Percentiles rank a stretch among this genome's conserved stretches.
phyloP scores from a whole-genome alignment of 129 eudicot genomes.

The Artemisia argyi region DNA sequence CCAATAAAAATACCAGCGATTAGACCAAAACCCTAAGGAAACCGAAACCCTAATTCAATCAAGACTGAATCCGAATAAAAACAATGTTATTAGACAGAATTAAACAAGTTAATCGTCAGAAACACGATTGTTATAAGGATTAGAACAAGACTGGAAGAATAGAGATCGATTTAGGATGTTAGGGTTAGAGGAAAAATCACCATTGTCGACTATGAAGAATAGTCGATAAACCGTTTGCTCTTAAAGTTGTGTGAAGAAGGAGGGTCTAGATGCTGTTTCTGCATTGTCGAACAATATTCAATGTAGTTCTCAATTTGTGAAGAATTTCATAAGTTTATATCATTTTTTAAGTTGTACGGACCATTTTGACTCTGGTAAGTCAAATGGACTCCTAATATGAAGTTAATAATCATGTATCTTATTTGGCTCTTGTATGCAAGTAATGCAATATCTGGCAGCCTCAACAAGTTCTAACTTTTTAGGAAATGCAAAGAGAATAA shows the following conservation, averaged over 20 bases:
- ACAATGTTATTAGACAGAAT: too few species aligned
- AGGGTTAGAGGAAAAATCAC: too few species aligned
- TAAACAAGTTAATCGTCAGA: too few species aligned
- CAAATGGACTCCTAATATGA: too few species aligned
- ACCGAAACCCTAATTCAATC: too few species aligned
- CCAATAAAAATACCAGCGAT: too few species aligned
- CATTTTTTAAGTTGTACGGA: not conserved
- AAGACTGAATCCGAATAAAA: too few species aligned
- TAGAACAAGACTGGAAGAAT: too few species aligned
- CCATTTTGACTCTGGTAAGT: not conserved
- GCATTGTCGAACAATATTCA: not conserved
- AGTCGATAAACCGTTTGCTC: not conserved
- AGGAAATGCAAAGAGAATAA: not conserved
- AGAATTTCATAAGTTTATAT: not conserved
- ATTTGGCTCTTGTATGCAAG: constrained; percentile 5
- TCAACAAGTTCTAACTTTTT: not conserved
- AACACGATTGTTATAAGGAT: too few species aligned
- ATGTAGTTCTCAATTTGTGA: constrained; percentile 4
- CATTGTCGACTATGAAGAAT: too few species aligned
- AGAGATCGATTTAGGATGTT: too few species aligned
- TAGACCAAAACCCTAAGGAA: too few species aligned
- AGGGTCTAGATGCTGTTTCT: not conserved
- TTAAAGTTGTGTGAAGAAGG: not conserved
- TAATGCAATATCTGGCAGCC: constrained; percentile 10
- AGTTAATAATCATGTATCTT: not conserved